Evolutionary conservation across 2,329 filamentous ascomycete genomes (phyloP), one percentile per base, ranked within the genome.

Genomic region (Colletotrichum sp.): DNA sequence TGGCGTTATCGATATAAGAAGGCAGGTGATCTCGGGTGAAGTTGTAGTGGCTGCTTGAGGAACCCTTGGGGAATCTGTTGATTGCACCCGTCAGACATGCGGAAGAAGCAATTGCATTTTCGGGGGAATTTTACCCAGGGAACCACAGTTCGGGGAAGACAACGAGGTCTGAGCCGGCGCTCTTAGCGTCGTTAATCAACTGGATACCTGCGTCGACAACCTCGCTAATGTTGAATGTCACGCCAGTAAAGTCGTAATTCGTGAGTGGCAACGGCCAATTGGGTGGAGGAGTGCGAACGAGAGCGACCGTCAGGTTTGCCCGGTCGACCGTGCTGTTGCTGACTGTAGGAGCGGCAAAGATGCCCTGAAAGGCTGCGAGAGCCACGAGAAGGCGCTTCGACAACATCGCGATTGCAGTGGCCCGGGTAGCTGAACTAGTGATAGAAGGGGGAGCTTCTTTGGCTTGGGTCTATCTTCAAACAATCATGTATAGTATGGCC

Each of bases 121-220:
- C 39, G 19, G 4, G 27, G 6, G 28, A 3, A 6, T 32, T 34
- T 13, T 48, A 69, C 72, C 72, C 48, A 6, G 72, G 52, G 16
- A 67, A 74, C 72, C 61, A 72, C 1, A 75, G 63, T 22, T 75
- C 72, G 1, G 72, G 68, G 13, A 72, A 72, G 16, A 52, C 55
- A 8, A 75, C 15, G 4, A 72, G 52, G 44, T 75, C 55, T 5
- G 72, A 32, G 9, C 72, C 72, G 13, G 25, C 15, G 5, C 4
- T 25, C n/a, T 48, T 59, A 5, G 63, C 68, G 8, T 67, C 19
- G 6, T 30, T 28, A 7, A 72, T 68, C 8, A 72, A 25, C 30
- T 71, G 19, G 30, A 75, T 72, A 12, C 72, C 63, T 3, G 48
- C 30, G 13, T 75, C 52, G 7, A 75, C 68, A 39, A 16, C 19